Evolutionary conservation across 106 monocot genomes (phyloP), one percentile per base, ranked within the genome.

Genomic region (Dendrobium catenatum): DNA sequence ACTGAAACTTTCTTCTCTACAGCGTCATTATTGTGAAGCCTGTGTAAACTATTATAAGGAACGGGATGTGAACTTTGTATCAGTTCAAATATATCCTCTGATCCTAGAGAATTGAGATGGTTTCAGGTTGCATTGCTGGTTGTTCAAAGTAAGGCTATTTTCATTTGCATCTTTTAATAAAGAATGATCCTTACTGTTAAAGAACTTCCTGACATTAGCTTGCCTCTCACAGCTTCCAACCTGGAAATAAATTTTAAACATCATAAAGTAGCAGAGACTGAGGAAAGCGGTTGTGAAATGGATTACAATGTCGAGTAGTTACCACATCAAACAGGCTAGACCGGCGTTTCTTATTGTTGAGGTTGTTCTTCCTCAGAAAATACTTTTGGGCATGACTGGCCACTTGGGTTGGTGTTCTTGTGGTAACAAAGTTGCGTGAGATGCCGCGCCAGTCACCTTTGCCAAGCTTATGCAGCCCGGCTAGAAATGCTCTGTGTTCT

Each of bases 401-500:
- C 20, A 83, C 83, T 78, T 83, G 83, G 0, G 83, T 83, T 55
- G 83, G 78, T 6, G 83, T 83, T 47, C 83, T 83, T 29, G 78
- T 77, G 22, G 68, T 48, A 2, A 83, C 83, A 42, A 78, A 83
- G 54, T 72, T 72, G 37, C 83, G 78, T 7, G 83, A 83, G 15
- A 83, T 83, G 68, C 83, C 83, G 40, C 83, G 29, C 83, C 83
- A 83, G 20, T 83, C 83, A 4, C 83, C 83, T 31, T 83, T 83
- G 6, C 83, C 83, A 24, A 83, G 78, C 78, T 72, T 83, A 27
- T 41, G 27, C 11, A 83, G 59, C 49, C 83, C 83, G 15, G 41
- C 19, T 22, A 83, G 68, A 66, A 83, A 83, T 17, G 72, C 42
- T 27, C 26, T 72, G 29, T 83, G 83, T 22, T 83, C 83, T 77